Conservation (phyloP, 2,329 filamentous ascomycete species). For the Microcyclosporella mali region DNA sequence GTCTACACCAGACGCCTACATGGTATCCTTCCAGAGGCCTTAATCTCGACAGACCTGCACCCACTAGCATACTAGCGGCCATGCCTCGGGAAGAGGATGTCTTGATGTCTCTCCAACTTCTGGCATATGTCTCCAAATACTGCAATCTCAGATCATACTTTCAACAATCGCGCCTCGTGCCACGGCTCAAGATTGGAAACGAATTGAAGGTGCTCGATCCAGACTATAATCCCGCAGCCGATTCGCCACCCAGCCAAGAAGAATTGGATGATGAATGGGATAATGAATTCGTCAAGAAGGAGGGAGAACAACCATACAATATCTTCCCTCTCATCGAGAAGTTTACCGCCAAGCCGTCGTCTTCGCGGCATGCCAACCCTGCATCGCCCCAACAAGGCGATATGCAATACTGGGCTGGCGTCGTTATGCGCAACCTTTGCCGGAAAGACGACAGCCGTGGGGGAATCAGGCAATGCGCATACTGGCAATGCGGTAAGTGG, state of each 20-base stretch:
- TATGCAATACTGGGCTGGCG: constrained; percentile 99
- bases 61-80: constrained; percentile 68
- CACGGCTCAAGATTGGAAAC: constrained; percentile 79
- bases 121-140: constrained; percentile 98
- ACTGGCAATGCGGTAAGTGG: constrained; percentile 98
- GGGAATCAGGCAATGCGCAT: constrained; percentile 93
- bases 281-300: constrained; percentile 62
- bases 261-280: constrained; percentile 73
- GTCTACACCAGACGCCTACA: constrained; percentile 53
- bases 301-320: constrained; percentile 48
- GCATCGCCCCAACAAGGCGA: constrained; percentile 37
- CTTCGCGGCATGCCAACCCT: constrained; percentile 64
- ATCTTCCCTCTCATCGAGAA: constrained; percentile 98
- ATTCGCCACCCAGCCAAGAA: constrained; percentile 38
- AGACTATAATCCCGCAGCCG: constrained; percentile 44
- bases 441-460: constrained; percentile 93
- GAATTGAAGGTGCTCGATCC: constrained; percentile 76
- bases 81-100: constrained; percentile 98
- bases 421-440: constrained; percentile 97
- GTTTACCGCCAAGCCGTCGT: constrained; percentile 70
- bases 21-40: constrained; percentile 26
- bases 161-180: constrained; percentile 88
- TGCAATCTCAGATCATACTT: constrained; percentile 95
- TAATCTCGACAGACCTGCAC: constrained; percentile 24
- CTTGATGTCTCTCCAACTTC: constrained; percentile 90